These are phyloP conservation scores for Aspergillus carlsbadensis DNA, from an alignment of 495 filamentous ascomycete species.

Conservation along the genomic window DNA sequence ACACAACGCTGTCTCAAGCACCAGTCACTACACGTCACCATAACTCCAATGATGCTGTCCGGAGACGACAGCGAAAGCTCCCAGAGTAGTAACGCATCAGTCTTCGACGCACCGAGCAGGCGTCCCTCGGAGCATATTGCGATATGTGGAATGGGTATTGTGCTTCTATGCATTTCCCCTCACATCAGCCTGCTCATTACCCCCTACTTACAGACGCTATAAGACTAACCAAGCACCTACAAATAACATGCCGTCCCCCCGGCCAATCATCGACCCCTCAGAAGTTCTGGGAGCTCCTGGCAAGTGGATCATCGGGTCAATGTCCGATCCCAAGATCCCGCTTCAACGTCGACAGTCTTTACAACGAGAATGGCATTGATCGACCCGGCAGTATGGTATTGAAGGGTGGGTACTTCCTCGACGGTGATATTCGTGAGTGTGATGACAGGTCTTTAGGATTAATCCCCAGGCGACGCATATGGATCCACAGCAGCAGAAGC, in stretches of 20 bases:
- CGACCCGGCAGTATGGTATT: neutral
- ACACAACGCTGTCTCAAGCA: neutral
- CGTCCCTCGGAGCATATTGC: neutral
- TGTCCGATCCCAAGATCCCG: neutral
- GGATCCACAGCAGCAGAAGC: constrained; percentile 13
- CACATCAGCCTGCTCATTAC: no score
- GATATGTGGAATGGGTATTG: neutral
- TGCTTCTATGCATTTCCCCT: no score
- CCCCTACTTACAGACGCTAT: no score
- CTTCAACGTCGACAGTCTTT: constrained; percentile 7
- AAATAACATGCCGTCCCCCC: constrained; percentile 38
- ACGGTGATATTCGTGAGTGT: neutral
- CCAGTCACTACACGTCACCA: neutral
- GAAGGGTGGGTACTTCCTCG: constrained; percentile 5
- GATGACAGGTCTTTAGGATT: constrained; percentile 4
- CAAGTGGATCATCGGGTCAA: constrained; percentile 17
- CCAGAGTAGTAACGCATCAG: neutral
- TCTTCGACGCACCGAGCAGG: neutral
- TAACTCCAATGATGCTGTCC: constrained; percentile 1
- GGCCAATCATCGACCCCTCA: constrained; percentile 42
- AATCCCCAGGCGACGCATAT: constrained; percentile 5
- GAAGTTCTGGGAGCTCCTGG: constrained; percentile 48
- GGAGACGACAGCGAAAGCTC: neutral
- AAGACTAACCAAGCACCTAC: no score
- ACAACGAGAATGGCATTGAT: neutral